Evolutionary conservation across 805 yeast genomes (phyloP), one percentile per base, ranked within the genome.

Genomic region (Candida succiphila): DNA sequence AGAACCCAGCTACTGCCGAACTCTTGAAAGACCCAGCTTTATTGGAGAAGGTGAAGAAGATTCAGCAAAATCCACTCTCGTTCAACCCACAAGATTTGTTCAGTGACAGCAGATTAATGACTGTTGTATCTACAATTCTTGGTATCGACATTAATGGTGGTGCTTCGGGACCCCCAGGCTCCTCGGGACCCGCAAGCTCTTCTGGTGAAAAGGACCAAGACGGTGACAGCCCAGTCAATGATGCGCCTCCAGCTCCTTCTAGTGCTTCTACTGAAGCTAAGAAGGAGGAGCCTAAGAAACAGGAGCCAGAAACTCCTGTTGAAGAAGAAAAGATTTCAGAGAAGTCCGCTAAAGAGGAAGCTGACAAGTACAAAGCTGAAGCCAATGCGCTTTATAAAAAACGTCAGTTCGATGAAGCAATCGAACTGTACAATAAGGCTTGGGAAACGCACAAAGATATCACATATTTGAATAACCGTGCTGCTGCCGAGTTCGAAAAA

Each of bases 401-500:
- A 44, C 82, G 81, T 55, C 68, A 87, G 51, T 92, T 92, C 45
- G 96, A 86, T 52, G 95, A 81, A 51, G 98, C 99, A 29, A 89
- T 92, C 54, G 85, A 63, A 37, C 65, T 75, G 41, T 92, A 92
- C 63, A 67, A 83, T 53, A 71, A 77, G 52, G 99, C 99, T 2
- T 92, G 86, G 82, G 81, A 78, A 23, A 55, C 76, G 16, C 60
- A 67, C 61, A 71, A 77, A 51, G 97, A 92, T 54, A 85, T 89
- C 51, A 89, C 97, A 1, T 92, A 82, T 56, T 69, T 92, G 56
- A 92, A 94, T 67, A 92, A 92, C 69, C 77, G 94, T 51, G 92
- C 98, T 26, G 97, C 99, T 37, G 99, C 98, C 23, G 95, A 92
- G 61, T 92, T 61, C 52, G 99, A 92, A 63, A 86, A 88, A 58